Conservation (phyloP, 192 early-diverging fungal genomes). For the Diversispora epigaea region DNA sequence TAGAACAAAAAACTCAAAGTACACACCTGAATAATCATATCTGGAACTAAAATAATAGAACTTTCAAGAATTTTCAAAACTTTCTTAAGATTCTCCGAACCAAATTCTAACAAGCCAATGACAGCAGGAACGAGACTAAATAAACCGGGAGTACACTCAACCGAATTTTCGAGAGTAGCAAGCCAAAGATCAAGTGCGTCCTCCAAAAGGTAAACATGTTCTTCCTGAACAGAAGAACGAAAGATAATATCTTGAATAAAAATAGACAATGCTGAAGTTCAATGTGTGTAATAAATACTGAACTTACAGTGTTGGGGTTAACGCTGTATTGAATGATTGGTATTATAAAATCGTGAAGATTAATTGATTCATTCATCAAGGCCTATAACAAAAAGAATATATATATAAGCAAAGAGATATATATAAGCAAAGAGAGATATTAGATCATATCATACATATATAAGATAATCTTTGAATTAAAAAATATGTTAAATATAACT, state of each 20-base stretch:
- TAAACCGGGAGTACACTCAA: constrained; percentile 52
- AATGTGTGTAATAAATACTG: constrained; percentile 1
- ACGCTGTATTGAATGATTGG: constrained; percentile 77
- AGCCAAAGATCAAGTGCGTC: constrained; percentile 92
- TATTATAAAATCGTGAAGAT: constrained; percentile 71
- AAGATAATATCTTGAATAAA: neutral
- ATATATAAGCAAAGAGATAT: too few relatives aligned
- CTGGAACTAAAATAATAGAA: constrained; percentile 70
- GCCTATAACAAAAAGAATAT: constrained; percentile 43
- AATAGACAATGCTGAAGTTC: too few relatives aligned
- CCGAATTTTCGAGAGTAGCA: constrained; percentile 70
- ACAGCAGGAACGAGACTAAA: constrained; percentile 60
- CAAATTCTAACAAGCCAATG: constrained; percentile 66
- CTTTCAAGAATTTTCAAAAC: constrained; percentile 85
- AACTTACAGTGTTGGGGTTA: constrained; percentile 54
- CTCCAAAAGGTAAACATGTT: constrained; percentile 82
- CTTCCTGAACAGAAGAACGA: constrained; percentile 45
- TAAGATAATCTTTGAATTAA: too few relatives aligned
- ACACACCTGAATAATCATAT: constrained; percentile 54
- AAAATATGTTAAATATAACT: neutral
- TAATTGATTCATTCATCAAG: constrained; percentile 65
- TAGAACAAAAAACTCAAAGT: constrained; percentile 8
- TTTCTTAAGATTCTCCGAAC: constrained; percentile 72
- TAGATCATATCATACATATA: constrained; percentile 4
- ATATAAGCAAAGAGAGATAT: neutral